Base-by-base conservation (phyloP, 257 asterid genomes). In the Solanum microdontum region DNA sequence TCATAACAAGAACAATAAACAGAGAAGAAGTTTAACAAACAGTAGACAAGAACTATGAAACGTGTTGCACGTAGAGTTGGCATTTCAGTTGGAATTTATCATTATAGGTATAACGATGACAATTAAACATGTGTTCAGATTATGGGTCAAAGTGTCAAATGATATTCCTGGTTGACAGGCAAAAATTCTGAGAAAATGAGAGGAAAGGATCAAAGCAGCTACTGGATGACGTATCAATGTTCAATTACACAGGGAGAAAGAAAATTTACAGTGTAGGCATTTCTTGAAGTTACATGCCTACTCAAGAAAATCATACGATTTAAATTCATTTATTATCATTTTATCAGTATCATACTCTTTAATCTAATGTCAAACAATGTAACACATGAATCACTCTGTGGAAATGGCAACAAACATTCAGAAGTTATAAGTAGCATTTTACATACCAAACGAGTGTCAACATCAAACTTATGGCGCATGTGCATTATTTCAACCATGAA, bases 381-480 rank as follows among this genome's bases (percentile, higher is more conserved):
- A 26, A 45, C 40, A 43, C 84, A 3, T 9, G 15, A 28, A 60
- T 26, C 14, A 80, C 39, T 24, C 64, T 15, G 68, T 28, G 17
- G 40, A 80, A 26, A 45, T 48, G 69, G 21, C 28, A 48, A 48
- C 43, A 62, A 48, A 30, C 19, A 30, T 48, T 19, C 85, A 82
- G 85, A 82, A 48, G 28, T 64, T 80, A 36, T 40, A 33, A 30
- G 73, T 68, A 32, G 76, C 19, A 51, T 24, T 40, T 74, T 26
- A 86, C 95, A 62, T 94, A 97, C 99, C 99, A 97, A 91, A 58
- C 93, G 96, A 88, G 99, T 97, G 93, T 97, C 99, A 23, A 95
- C 98, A 86, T 97, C 99, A 89, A 97, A 97, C 95, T 97, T 97
- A 94, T 97, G 99, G 83, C 99, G 98, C 99, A 97, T 97, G 93